phyloP scores from a whole-genome alignment of 1,284 basidiomycete genomes.

The Leccinum solheimii region DNA sequence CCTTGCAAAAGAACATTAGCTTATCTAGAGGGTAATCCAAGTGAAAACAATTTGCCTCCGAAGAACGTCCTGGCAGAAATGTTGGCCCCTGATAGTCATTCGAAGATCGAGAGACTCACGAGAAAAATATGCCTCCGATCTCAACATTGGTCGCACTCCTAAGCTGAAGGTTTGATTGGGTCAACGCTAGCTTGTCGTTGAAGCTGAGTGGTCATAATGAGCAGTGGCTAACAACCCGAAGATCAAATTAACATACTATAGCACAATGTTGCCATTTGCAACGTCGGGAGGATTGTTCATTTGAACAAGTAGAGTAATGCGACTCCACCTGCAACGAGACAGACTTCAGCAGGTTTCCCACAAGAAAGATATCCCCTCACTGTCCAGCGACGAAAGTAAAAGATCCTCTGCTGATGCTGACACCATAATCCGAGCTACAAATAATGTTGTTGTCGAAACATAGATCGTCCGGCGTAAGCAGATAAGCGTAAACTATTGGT shows the following conservation, averaged over 20 bases:
- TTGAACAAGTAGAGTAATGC: constrained; percentile 56
- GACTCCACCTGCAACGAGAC: constrained; percentile 51
- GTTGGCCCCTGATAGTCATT: background rate
- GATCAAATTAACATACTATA: constrained; percentile 46
- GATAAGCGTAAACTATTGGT: constrained; percentile 47
- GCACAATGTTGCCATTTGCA: constrained; percentile 56
- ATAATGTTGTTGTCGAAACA: constrained; percentile 48
- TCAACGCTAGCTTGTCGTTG: constrained; percentile 54
- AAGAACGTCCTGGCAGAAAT: constrained; percentile 60
- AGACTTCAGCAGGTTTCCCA: background rate
- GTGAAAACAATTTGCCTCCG: constrained; percentile 43
- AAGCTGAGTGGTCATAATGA: constrained; percentile 39
- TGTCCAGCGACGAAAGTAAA: constrained; percentile 62
- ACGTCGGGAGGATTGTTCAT: constrained; percentile 55
- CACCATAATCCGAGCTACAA: constrained; percentile 71
- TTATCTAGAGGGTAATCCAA: background rate
- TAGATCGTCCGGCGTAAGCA: constrained; percentile 48
- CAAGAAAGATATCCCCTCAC: constrained; percentile 40
- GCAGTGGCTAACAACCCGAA: background rate
- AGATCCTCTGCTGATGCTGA: constrained; percentile 67
- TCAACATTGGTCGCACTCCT: constrained; percentile 45
- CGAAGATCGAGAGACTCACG: constrained; percentile 42
- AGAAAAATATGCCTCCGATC: constrained; percentile 66
- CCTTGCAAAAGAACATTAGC: constrained; percentile 37
- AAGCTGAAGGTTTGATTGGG: constrained; percentile 53